phyloP scores from a whole-genome alignment of 805 yeast species.

The Schizosaccharomyces osmophilus region DNA sequence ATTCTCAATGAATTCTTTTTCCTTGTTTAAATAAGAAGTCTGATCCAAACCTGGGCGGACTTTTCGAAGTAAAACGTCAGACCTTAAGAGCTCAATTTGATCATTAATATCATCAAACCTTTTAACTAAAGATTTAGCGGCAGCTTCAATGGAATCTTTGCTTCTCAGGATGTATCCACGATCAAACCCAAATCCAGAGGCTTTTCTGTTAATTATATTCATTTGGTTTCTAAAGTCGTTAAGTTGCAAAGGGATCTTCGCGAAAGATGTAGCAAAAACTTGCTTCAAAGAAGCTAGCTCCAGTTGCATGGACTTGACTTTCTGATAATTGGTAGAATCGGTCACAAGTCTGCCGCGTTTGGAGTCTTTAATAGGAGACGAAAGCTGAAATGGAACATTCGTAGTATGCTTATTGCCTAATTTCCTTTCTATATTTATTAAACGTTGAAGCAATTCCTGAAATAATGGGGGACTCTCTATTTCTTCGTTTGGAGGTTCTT shows the following conservation, averaged over 20 bases:
- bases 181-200: background rate
- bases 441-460: no score
- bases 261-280: background rate
- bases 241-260: background rate
- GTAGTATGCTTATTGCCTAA: no score
- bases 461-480: no score
- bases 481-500: no score
- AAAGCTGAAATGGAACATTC: no score
- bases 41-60: slow-evolving; percentile 59
- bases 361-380: no score
- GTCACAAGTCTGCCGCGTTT: no score
- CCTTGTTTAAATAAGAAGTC: slow-evolving; percentile 37
- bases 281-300: background rate
- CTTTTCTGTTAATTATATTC: background rate
- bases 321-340: background rate
- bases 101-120: slow-evolving; percentile 82
- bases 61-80: slow-evolving; percentile 81
- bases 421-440: no score
- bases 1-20: slow-evolving; percentile 31
- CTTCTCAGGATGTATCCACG: slow-evolving; percentile 45
- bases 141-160: slow-evolving; percentile 45
- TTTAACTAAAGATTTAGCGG: slow-evolving; percentile 51
- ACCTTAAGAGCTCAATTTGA: slow-evolving; percentile 61
- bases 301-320: background rate
- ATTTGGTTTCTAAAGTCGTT: background rate